phyloP scores from a whole-genome alignment of 192 early-diverging fungal species.

The Podila horticola region DNA sequence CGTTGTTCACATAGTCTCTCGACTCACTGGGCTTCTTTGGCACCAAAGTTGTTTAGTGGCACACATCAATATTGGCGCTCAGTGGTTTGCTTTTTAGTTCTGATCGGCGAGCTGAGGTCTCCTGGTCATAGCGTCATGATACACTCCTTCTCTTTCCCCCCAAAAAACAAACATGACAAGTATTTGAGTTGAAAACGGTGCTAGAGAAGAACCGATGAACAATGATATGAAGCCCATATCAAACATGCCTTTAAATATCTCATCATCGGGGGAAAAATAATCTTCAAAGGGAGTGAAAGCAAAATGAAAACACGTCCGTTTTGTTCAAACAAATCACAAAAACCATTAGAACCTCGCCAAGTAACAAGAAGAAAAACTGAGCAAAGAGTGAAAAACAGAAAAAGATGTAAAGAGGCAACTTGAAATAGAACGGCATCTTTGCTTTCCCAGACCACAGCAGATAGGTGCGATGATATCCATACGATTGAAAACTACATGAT shows the following conservation, averaged over 20 bases:
- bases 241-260: constrained; percentile 48
- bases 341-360: background rate
- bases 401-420: background rate
- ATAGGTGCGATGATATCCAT: constrained; percentile 47
- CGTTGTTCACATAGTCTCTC: no score
- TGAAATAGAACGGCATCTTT: background rate
- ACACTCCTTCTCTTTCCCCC: no score
- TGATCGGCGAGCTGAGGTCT: no score
- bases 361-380: background rate
- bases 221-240: constrained; percentile 3
- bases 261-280: constrained; percentile 37
- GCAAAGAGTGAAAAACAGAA: background rate
- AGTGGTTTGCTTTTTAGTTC: no score
- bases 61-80: no score
- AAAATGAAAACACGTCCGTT: background rate
- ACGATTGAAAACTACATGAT: constrained; percentile 51
- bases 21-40: no score
- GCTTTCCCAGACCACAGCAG: constrained; percentile 4
- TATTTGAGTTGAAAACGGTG: no score
- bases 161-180: no score
- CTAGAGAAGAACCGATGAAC: no score
- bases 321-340: background rate
- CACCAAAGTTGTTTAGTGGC: no score
- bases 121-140: no score
- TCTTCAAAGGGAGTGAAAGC: background rate